phyloP scores from a whole-genome alignment of 2,329 filamentous ascomycete species.

The Aspergillus calidoustus region DNA sequence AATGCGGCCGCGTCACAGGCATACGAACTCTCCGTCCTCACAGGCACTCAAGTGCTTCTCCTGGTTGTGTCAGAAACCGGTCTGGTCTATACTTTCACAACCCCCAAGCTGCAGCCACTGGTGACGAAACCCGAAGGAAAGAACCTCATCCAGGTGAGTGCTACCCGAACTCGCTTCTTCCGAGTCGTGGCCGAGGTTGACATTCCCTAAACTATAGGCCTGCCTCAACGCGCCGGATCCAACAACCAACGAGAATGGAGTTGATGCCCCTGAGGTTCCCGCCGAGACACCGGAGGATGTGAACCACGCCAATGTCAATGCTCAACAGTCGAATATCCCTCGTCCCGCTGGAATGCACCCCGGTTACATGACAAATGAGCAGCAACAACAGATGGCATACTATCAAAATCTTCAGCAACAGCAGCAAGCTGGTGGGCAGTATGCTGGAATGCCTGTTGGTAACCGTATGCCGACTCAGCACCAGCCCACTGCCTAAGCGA shows the following conservation, averaged over 20 bases:
- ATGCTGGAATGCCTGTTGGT: slow-evolving; percentile 74
- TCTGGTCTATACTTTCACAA: slow-evolving; percentile 97
- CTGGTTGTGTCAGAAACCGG: slow-evolving; percentile 97
- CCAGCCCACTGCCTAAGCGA: slow-evolving; percentile 71
- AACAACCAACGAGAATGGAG: slow-evolving; percentile 78
- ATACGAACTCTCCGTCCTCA: slow-evolving; percentile 96
- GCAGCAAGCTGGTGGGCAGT: slow-evolving; percentile 69
- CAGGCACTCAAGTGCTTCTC: slow-evolving; percentile 94
- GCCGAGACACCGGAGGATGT: slow-evolving; percentile 93
- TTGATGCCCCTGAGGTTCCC: slow-evolving; percentile 70
- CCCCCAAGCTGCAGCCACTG: slow-evolving; percentile 94
- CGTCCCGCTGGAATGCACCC: slow-evolving; percentile 69
- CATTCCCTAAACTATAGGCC: slow-evolving; percentile 63
- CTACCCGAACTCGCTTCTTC: not conserved
- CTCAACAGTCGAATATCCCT: slow-evolving; percentile 69
- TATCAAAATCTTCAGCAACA: slow-evolving; percentile 79
- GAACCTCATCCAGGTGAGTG: slow-evolving; percentile 93
- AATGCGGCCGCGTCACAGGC: slow-evolving; percentile 62
- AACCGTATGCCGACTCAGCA: slow-evolving; percentile 80
- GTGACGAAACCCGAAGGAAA: slow-evolving; percentile 99
- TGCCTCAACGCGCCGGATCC: slow-evolving; percentile 97
- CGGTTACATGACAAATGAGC: slow-evolving; percentile 69
- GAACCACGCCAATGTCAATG: slow-evolving; percentile 73
- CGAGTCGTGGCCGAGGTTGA: slow-evolving; percentile 20
- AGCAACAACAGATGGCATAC: slow-evolving; percentile 79